A percentile compares a stretch with the other conserved stretches of the same genome.
Conservation (phyloP, 1,139 yeast species). For the Scheffersomyces stambukii region DNA sequence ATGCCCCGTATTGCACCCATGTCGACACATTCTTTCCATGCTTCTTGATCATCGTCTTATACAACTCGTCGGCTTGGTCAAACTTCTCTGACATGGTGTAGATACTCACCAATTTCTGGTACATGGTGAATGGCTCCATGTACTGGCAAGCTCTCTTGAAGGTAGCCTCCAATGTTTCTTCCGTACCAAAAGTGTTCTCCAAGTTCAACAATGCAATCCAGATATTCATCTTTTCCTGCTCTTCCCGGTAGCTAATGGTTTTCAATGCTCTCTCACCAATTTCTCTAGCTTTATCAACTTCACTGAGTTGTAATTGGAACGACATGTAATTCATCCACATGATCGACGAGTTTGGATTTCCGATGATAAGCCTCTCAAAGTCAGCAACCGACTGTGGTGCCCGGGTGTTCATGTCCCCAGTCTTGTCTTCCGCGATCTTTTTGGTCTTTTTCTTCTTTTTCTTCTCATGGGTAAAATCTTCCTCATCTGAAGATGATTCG, state of each 20-base stretch:
- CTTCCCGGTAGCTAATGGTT: constrained; percentile 87
- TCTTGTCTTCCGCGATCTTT: constrained; percentile 65
- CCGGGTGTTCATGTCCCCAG: constrained; percentile 76
- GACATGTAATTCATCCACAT: constrained; percentile 99
- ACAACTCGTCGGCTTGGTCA: constrained; percentile 66
- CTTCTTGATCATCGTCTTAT: constrained; percentile 68
- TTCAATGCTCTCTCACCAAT: constrained; percentile 89
- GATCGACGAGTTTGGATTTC: constrained; percentile 90
- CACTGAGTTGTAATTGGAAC: constrained; percentile 91
- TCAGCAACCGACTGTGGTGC: constrained; percentile 91
- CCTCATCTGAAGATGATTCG: constrained; percentile 46
- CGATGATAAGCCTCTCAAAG: constrained; percentile 85
- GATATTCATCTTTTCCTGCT: constrained; percentile 85
- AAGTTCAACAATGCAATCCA: constrained; percentile 95
- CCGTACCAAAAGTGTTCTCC: constrained; percentile 90
- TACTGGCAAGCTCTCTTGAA: constrained; percentile 84
- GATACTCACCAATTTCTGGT: constrained; percentile 73
- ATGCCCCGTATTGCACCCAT: constrained; percentile 80
- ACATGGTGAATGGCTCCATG: constrained; percentile 83
- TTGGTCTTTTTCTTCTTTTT: constrained; percentile 41
- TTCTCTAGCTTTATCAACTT: constrained; percentile 89
- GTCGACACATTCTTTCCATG: constrained; percentile 68
- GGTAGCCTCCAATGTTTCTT: constrained; percentile 71
- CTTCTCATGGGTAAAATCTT: constrained; percentile 50
- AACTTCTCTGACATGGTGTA: constrained; percentile 69